phyloP scores from a whole-genome alignment of 495 filamentous ascomycete genomes.

The Podospora conica region DNA sequence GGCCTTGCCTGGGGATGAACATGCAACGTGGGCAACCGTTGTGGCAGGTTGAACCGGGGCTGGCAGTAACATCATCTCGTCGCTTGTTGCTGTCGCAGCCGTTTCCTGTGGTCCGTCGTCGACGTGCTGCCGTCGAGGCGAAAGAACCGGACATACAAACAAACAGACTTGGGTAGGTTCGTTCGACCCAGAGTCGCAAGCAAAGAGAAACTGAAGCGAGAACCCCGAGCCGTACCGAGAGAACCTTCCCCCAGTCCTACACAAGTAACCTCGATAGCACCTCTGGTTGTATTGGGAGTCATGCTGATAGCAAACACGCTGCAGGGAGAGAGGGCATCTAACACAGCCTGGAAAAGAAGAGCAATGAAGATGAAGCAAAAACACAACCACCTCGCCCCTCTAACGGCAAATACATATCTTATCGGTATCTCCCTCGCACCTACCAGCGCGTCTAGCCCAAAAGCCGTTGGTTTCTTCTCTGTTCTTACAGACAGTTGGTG shows the following conservation, averaged over 20 bases:
- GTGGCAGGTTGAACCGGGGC: neutral
- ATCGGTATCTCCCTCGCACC: neutral
- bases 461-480: neutral
- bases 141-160: neutral
- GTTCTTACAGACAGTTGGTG: neutral
- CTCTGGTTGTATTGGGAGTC: neutral
- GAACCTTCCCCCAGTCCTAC: neutral
- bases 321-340: neutral
- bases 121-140: neutral
- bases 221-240: neutral
- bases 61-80: neutral
- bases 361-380: neutral
- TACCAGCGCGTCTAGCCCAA: neutral
- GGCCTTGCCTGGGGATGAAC: neutral
- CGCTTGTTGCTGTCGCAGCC: neutral
- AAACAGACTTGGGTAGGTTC: too few relatives aligned
- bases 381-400: neutral
- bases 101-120: neutral
- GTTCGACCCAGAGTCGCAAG: neutral
- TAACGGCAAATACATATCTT: neutral
- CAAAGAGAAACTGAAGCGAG: neutral
- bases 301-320: neutral
- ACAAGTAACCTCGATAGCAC: neutral
- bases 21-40: neutral
- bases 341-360: neutral